These are phyloP conservation scores for Termitomyces sp. DNA, from an alignment of 768 basidiomycete species.

Conservation along the genomic window DNA sequence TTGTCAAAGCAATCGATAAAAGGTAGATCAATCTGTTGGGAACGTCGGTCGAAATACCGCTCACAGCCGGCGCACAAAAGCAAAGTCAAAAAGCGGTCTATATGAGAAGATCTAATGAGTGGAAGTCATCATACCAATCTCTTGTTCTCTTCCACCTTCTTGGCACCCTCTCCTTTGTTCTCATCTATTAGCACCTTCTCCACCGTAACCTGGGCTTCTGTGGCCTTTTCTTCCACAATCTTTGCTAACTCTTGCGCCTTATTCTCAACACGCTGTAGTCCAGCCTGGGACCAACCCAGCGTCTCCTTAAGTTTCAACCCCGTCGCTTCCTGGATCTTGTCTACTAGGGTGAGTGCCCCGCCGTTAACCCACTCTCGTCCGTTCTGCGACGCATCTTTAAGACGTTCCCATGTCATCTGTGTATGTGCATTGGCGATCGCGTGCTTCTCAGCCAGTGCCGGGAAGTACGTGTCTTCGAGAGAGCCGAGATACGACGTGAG, in stretches of 20 bases:
- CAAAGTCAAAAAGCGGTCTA: slow-evolving; percentile 5
- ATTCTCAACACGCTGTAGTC: slow-evolving; percentile 15
- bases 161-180: slow-evolving; percentile 14
- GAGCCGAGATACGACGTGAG: slow-evolving; percentile 59
- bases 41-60: not conserved
- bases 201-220: slow-evolving; percentile 11
- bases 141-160: slow-evolving; percentile 11
- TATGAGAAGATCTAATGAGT: slow-evolving; percentile 2
- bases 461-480: slow-evolving; percentile 71
- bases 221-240: slow-evolving; percentile 23
- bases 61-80: not conserved
- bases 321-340: slow-evolving; percentile 61
- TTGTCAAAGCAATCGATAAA: not conserved
- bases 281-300: slow-evolving; percentile 38
- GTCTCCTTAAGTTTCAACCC: slow-evolving; percentile 70
- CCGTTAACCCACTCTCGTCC: slow-evolving; percentile 41
- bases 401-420: slow-evolving; percentile 53
- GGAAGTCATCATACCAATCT: slow-evolving; percentile 10
- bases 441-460: slow-evolving; percentile 66
- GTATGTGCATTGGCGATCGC: slow-evolving; percentile 59
- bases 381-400: slow-evolving; percentile 47
- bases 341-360: slow-evolving; percentile 45
- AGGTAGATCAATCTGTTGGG: not conserved
- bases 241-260: slow-evolving; percentile 20
- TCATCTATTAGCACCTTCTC: slow-evolving; percentile 25